phyloP scores from a whole-genome alignment of 2,329 filamentous ascomycete species.

The Fusarium protoensiforme region DNA sequence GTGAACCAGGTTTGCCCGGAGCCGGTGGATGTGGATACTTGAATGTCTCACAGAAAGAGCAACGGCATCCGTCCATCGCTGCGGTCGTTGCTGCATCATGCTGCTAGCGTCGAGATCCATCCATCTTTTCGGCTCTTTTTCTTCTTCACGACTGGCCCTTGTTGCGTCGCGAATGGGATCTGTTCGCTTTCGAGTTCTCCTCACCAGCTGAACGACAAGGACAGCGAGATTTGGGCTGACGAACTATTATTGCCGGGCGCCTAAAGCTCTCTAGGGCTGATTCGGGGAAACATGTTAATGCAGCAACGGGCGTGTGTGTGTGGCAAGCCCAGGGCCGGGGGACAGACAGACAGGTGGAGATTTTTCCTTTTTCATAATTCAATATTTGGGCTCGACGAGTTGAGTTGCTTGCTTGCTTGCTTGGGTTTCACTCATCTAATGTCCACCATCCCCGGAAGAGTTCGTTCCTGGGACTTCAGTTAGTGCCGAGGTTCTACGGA shows the following conservation, averaged over 20 bases:
- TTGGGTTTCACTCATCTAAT: constrained; percentile 6
- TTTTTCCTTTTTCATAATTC: neutral
- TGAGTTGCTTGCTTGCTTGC: neutral
- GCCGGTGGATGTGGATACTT: constrained; percentile 12
- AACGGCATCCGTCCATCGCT: neutral
- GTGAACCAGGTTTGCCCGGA: constrained; percentile 18
- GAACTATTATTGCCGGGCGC: neutral
- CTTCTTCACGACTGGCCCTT: neutral
- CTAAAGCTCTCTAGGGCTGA: constrained; percentile 15
- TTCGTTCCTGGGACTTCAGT: neutral
- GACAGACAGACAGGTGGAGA: constrained; percentile 11
- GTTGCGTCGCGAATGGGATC: neutral
- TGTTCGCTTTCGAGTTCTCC: neutral
- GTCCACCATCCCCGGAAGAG: constrained; percentile 1
- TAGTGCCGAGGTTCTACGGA: neutral
- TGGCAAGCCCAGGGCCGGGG: neutral
- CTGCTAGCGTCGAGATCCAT: constrained; percentile 18
- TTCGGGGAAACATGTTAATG: constrained; percentile 13
- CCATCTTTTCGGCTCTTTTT: neutral
- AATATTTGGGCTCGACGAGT: neutral
- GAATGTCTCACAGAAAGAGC: constrained; percentile 31
- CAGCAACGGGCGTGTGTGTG: constrained; percentile 2
- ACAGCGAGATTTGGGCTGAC: neutral
- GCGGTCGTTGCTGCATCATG: constrained; percentile 5
- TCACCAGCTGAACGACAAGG: neutral